Conservation (phyloP, 2,329 filamentous ascomycete species). For the Penicillium aurantiogriseum region DNA sequence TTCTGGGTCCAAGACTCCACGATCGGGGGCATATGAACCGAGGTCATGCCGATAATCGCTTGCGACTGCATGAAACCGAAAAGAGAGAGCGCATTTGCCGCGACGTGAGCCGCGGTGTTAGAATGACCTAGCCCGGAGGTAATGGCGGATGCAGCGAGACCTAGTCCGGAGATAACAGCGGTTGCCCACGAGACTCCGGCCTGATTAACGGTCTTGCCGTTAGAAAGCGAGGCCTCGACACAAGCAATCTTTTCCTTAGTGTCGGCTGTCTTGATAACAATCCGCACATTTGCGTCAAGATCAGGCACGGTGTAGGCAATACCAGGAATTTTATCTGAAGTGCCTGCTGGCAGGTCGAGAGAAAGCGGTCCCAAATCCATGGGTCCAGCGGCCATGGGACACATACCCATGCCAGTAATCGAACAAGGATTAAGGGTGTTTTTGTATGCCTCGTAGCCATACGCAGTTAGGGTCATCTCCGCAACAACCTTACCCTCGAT, state of each 20-base stretch:
- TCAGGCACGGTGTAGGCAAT: slow-evolving; percentile 90
- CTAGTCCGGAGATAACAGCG: slow-evolving; percentile 81
- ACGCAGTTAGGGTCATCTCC: slow-evolving; percentile 73
- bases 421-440: slow-evolving; percentile 73
- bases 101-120: slow-evolving; percentile 91
- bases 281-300: slow-evolving; percentile 78
- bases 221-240: slow-evolving; percentile 82
- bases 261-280: slow-evolving; percentile 73
- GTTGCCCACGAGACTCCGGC: slow-evolving; percentile 86
- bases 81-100: slow-evolving; percentile 88
- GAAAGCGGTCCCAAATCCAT: slow-evolving; percentile 71
- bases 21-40: slow-evolving; percentile 78
- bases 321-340: slow-evolving; percentile 67
- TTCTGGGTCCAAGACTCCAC: slow-evolving; percentile 94
- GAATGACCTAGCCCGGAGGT: slow-evolving; percentile 88
- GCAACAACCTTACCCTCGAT: slow-evolving; percentile 80
- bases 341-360: slow-evolving; percentile 56
- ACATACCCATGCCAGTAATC: slow-evolving; percentile 68
- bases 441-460: slow-evolving; percentile 72
- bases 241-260: slow-evolving; percentile 71
- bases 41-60: slow-evolving; percentile 82
- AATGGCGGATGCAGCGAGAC: slow-evolving; percentile 79
- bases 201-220: slow-evolving; percentile 88
- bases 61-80: slow-evolving; percentile 94
- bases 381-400: slow-evolving; percentile 84